Percentiles rank a stretch among this genome's conserved stretches.
These are phyloP conservation scores for Aspergillus sparsus DNA, from an alignment of 495 filamentous ascomycete species.

Conservation along the genomic window DNA sequence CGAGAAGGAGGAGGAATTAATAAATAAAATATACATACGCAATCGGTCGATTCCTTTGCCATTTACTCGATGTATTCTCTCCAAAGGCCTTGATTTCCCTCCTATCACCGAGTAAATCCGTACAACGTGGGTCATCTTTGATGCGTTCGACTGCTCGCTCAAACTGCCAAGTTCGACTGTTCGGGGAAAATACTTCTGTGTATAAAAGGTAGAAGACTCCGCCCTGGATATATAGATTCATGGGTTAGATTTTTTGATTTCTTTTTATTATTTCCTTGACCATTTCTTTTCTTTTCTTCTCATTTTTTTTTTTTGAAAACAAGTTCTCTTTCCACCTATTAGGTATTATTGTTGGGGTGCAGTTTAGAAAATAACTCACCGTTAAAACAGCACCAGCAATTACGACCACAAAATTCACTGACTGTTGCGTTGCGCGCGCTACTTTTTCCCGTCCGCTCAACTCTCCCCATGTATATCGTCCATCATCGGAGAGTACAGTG, in stretches of 20 bases:
- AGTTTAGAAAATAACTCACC: slow-evolving; percentile 38
- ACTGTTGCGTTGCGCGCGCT: slow-evolving; percentile 83
- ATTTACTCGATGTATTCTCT: slow-evolving; percentile 77
- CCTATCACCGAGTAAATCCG: slow-evolving; percentile 71
- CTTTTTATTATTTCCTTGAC: no score
- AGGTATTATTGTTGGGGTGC: no score
- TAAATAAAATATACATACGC: slow-evolving; percentile 56
- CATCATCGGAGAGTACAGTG: slow-evolving; percentile 80
- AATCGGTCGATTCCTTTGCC: slow-evolving; percentile 82
- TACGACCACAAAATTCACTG: slow-evolving; percentile 80
- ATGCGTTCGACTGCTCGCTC: slow-evolving; percentile 83
- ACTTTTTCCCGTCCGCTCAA: slow-evolving; percentile 76
- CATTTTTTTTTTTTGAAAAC: not conserved
- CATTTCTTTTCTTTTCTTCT: no score
- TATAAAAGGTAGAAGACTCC: slow-evolving; percentile 78
- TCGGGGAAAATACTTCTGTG: slow-evolving; percentile 80
- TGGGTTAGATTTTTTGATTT: slow-evolving; percentile 3
- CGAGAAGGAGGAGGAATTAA: slow-evolving; percentile 3
- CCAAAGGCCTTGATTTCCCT: slow-evolving; percentile 81
- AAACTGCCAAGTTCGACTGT: slow-evolving; percentile 84
- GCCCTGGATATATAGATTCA: slow-evolving; percentile 50
- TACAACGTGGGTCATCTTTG: slow-evolving; percentile 67
- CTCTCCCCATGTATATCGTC: slow-evolving; percentile 75
- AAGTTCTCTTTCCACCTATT: not conserved
- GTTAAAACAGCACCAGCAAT: slow-evolving; percentile 74